phyloP scores from a whole-genome alignment of 2,329 filamentous ascomycete genomes.

The Nothophoma quercina region DNA sequence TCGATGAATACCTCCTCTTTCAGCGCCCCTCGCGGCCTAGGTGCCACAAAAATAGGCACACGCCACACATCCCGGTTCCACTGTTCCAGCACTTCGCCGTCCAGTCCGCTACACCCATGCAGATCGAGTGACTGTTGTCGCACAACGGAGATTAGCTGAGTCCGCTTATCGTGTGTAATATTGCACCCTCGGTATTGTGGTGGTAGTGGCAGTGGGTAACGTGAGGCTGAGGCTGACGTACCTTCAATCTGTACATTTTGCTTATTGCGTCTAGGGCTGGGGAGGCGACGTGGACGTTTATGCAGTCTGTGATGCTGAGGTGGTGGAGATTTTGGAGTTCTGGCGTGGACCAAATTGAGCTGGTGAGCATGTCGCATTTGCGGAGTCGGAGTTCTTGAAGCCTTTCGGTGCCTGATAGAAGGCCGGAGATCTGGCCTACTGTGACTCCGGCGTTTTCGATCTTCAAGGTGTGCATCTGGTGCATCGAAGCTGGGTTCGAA shows the following conservation, averaged over 20 bases:
- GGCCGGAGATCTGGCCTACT: neutral
- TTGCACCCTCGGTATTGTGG: slow-evolving; percentile 21
- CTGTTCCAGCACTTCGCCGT: slow-evolving; percentile 27
- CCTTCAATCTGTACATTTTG: slow-evolving; percentile 13
- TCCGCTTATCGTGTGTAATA: slow-evolving; percentile 28
- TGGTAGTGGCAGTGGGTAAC: too few relatives aligned
- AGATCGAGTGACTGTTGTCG: slow-evolving; percentile 36
- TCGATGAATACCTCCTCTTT: slow-evolving; percentile 33
- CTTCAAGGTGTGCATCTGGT: neutral
- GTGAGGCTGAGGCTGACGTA: slow-evolving; percentile 3
- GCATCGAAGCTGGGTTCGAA: neutral
- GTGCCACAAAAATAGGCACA: slow-evolving; percentile 34
- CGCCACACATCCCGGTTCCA: slow-evolving; percentile 36
- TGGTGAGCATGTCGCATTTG: slow-evolving; percentile 13
- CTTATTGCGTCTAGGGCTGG: slow-evolving; percentile 13
- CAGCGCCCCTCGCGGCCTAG: slow-evolving; percentile 11
- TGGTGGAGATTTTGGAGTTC: neutral
- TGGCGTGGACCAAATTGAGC: neutral
- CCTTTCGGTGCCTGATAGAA: neutral
- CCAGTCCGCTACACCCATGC: slow-evolving; percentile 36
- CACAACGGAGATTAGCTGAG: slow-evolving; percentile 17
- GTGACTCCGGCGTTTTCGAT: slow-evolving; percentile 3
- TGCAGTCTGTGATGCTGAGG: neutral
- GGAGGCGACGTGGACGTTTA: slow-evolving; percentile 1
- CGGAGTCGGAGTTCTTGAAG: neutral